Percentiles rank a stretch among this genome's conserved stretches.
phyloP scores from a whole-genome alignment of 2,329 filamentous ascomycete species.

The Diplodia mutila region DNA sequence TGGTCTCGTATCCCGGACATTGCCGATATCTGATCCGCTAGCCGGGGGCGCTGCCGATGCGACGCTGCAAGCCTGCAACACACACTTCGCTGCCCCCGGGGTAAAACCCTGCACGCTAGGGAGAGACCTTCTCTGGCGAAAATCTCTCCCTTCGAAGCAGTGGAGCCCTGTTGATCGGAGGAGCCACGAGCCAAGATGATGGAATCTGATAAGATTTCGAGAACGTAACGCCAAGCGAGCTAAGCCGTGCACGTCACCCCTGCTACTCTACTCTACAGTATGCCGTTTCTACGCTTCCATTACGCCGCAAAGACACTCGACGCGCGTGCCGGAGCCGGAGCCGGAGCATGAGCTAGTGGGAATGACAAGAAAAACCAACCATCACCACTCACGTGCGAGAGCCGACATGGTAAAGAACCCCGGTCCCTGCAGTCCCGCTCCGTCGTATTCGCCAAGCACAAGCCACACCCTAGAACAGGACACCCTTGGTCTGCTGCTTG shows the following conservation, averaged over 20 bases:
- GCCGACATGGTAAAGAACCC: too few relatives aligned
- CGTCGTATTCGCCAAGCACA: constrained; percentile 25
- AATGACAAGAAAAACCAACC: too few relatives aligned
- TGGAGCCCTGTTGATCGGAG: not conserved
- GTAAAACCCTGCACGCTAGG: not conserved
- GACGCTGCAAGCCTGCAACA: too few relatives aligned
- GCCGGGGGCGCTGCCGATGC: not conserved
- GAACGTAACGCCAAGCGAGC: not conserved
- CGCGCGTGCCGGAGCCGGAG: too few relatives aligned
- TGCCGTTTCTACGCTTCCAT: not conserved
- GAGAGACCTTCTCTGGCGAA: too few relatives aligned
- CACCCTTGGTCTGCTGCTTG: constrained; percentile 27
- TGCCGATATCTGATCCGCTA: constrained; percentile 25
- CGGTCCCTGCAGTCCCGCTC: too few relatives aligned
- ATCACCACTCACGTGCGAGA: too few relatives aligned
- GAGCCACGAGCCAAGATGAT: not conserved
- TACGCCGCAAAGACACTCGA: too few relatives aligned
- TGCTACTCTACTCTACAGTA: not conserved
- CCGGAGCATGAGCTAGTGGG: too few relatives aligned
- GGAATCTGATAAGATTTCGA: not conserved
- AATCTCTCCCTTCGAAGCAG: not conserved
- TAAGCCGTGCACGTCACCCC: not conserved
- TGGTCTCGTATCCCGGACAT: constrained; percentile 7
- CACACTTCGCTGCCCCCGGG: not conserved
- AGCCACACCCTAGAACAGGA: constrained; percentile 26